phyloP scores from a whole-genome alignment of 2,329 filamentous ascomycete species.

The Elsinoe arachidis region DNA sequence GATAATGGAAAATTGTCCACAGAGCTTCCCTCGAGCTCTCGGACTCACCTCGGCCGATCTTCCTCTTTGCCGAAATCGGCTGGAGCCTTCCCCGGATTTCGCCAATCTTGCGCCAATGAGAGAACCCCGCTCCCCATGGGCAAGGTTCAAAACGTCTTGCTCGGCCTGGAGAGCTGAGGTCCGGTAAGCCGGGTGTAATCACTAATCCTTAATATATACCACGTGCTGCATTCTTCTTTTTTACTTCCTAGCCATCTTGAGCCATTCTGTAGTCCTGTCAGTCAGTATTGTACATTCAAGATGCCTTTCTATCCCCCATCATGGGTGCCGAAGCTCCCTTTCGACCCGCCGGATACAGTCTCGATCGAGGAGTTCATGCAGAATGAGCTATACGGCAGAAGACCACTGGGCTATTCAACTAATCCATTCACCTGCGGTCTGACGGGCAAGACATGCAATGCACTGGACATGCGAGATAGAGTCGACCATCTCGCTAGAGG shows the following conservation, averaged over 20 bases:
- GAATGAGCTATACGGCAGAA: conserved; percentile 60
- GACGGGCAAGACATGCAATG: conserved; percentile 58
- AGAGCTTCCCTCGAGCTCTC: too few relatives aligned
- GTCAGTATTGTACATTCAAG: not conserved
- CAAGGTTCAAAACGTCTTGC: not conserved
- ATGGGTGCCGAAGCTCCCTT: conserved; percentile 54
- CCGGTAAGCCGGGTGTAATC: not conserved
- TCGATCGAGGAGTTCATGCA: conserved; percentile 70
- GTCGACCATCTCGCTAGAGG: conserved; percentile 60
- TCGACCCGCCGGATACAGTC: conserved; percentile 63
- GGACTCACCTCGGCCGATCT: too few relatives aligned
- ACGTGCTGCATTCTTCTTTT: not conserved
- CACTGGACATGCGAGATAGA: conserved; percentile 54
- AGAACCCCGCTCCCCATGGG: conserved; percentile 7
- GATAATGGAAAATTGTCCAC: too few relatives aligned
- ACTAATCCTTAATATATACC: not conserved
- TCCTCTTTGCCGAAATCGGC: not conserved
- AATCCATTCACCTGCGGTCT: conserved; percentile 72
- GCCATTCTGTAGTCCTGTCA: too few relatives aligned
- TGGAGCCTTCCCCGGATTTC: conserved; percentile 4
- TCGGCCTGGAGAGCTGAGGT: not conserved
- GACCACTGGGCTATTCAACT: conserved; percentile 52
- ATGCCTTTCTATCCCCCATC: conserved; percentile 52
- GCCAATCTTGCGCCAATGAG: not conserved
- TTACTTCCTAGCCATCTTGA: not conserved